These are phyloP conservation scores for Phaeosphaeriaceae sp. DNA, from an alignment of 2,329 filamentous ascomycete species.

Conservation along the genomic window DNA sequence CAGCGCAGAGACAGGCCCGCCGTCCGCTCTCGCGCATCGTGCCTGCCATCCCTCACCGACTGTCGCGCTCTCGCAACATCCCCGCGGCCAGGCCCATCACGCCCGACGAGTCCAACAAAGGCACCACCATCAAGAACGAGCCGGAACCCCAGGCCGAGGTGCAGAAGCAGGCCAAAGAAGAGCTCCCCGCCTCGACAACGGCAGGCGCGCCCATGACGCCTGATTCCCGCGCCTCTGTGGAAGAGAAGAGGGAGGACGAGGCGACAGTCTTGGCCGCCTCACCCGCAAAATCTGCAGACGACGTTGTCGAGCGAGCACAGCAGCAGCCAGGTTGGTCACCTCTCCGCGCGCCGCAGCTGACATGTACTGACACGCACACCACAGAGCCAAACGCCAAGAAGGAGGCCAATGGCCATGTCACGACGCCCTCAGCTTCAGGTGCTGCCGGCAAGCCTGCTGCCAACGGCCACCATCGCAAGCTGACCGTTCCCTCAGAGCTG, in stretches of 20 bases:
- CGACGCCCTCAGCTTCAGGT: constrained; percentile 3
- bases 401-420: constrained; percentile 8
- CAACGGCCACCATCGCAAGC: constrained; percentile 32
- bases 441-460: constrained; percentile 18
- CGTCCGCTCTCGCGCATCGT: constrained; percentile 43
- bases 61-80: constrained; percentile 37
- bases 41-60: constrained; percentile 47
- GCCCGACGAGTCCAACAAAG: constrained; percentile 33
- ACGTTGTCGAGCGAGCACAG: constrained; percentile 18
- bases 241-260: constrained; percentile 14
- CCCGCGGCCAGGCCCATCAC: constrained; percentile 35
- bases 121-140: constrained; percentile 20
- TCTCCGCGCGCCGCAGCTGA: neutral
- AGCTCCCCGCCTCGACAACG: constrained; percentile 6
- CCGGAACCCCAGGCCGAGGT: constrained; percentile 18
- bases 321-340: constrained; percentile 29
- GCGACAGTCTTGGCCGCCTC: constrained; percentile 21
- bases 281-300: constrained; percentile 19
- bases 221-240: constrained; percentile 32
- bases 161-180: constrained; percentile 20
- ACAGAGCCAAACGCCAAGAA: constrained; percentile 5
- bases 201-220: constrained; percentile 34
- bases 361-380: neutral
- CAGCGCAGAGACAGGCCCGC: constrained; percentile 34
- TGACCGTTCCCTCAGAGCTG: constrained; percentile 35